A percentile compares a stretch with the other conserved stretches of the same genome.
Evolutionary conservation across 176 grass and related monocot species (phyloP).

Genomic region (Metroxylon sagu): DNA sequence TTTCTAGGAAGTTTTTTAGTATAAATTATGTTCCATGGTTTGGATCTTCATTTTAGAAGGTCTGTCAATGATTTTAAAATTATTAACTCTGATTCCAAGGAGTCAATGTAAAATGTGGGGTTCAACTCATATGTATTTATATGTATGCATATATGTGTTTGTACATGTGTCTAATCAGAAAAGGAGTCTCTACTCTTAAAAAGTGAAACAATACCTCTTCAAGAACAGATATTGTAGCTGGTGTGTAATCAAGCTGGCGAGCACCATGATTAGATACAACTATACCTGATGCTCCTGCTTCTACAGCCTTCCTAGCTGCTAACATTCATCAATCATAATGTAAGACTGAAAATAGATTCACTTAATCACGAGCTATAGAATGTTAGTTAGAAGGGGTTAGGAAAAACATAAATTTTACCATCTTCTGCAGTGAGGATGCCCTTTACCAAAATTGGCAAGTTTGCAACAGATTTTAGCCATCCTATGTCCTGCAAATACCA

Average conservation of each 20-base stretch:
- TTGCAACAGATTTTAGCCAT: constrained; percentile 75
- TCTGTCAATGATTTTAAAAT: too few relatives aligned
- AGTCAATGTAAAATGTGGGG: too few relatives aligned
- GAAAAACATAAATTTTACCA: constrained; percentile 24
- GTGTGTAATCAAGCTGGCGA: constrained; percentile 72
- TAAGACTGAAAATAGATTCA: too few relatives aligned
- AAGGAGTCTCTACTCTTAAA: neutral
- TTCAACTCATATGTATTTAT: too few relatives aligned
- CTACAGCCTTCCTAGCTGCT: constrained; percentile 62
- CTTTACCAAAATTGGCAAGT: constrained; percentile 66
- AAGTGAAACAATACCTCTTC: constrained; percentile 43
- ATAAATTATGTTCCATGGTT: too few relatives aligned
- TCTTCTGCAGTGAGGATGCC: constrained; percentile 77
- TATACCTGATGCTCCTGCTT: constrained; percentile 46
- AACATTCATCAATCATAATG: too few relatives aligned
- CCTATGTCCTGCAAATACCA: constrained; percentile 47
- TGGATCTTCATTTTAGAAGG: too few relatives aligned
- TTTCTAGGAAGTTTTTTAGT: too few relatives aligned
- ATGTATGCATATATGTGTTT: too few relatives aligned
- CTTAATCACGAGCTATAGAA: neutral
- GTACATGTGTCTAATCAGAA: too few relatives aligned
- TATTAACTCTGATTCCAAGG: too few relatives aligned
- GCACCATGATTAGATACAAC: constrained; percentile 86
- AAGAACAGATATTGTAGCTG: constrained; percentile 60
- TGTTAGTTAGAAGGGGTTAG: neutral